These are phyloP conservation scores for Detonula confervacea DNA, from an alignment of 352 stramenopile genomes.

Conservation along the genomic window DNA sequence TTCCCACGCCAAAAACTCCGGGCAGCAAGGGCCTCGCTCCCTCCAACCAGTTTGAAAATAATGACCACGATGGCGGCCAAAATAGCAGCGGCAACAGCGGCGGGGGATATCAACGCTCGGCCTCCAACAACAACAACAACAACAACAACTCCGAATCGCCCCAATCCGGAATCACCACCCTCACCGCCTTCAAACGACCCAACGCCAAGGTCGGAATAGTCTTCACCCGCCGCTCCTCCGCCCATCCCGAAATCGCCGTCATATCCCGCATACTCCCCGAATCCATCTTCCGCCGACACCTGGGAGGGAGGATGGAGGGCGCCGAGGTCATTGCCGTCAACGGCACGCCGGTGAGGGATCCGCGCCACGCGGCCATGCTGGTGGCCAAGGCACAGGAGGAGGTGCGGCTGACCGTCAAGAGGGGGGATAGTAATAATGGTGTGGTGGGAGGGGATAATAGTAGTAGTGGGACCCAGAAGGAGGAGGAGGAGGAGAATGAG, in stretches of 20 bases:
- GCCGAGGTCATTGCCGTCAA: constrained; percentile 61
- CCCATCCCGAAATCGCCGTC: constrained; percentile 39
- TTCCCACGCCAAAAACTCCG: constrained; percentile 6
- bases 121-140: not conserved
- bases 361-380: constrained; percentile 53
- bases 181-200: constrained; percentile 60
- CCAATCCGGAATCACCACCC: constrained; percentile 33
- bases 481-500: not conserved
- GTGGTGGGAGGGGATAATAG: not conserved
- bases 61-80: too few species aligned
- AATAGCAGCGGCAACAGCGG: too few species aligned
- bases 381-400: constrained; percentile 48
- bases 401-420: constrained; percentile 51
- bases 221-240: constrained; percentile 40
- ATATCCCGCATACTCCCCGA: constrained; percentile 51
- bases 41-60: not conserved
- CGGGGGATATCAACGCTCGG: too few species aligned
- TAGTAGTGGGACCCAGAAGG: not conserved
- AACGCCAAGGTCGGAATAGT: constrained; percentile 56
- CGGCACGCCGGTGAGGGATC: constrained; percentile 52
- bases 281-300: constrained; percentile 48
- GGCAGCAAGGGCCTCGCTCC: not conserved
- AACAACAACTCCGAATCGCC: constrained; percentile 16
- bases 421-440: not conserved
- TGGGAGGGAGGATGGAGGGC: constrained; percentile 31